These are phyloP conservation scores for Glycine soja DNA, from an alignment of 306 rosid species.

Conservation along the genomic window DNA sequence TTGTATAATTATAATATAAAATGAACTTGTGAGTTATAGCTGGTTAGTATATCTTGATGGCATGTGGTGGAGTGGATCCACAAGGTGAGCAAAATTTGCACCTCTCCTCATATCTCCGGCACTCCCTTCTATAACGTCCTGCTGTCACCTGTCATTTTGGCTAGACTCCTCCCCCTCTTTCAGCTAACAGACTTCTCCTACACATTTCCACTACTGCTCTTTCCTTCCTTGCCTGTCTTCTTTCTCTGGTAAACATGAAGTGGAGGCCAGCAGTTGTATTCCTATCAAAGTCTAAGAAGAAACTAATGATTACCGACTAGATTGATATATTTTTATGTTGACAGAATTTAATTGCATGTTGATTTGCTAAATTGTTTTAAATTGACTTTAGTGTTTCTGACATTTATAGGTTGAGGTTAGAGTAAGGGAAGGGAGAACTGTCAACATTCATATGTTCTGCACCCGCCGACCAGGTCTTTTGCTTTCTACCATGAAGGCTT, in stretches of 20 bases:
- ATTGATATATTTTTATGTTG: background rate
- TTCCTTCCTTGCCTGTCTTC: too few species aligned
- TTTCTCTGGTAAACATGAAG: background rate
- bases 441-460: constrained; percentile 98
- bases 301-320: background rate
- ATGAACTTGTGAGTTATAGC: background rate
- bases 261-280: background rate
- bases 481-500: constrained; percentile 88
- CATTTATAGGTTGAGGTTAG: constrained; percentile 82
- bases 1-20: background rate
- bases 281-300: background rate
- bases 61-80: background rate
- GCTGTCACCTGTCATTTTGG: background rate
- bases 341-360: constrained; percentile 25
- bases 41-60: background rate
- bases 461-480: constrained; percentile 89
- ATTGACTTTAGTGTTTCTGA: constrained; percentile 32
- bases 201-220: background rate
- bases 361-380: constrained; percentile 35
- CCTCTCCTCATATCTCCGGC: background rate
- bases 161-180: background rate
- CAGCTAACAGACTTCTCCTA: background rate
- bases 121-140: background rate
- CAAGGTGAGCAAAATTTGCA: background rate
- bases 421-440: constrained; percentile 90